These are phyloP conservation scores for Gaultheria prostrata DNA, from an alignment of 148 eudicot genomes.

Conservation along the genomic window DNA sequence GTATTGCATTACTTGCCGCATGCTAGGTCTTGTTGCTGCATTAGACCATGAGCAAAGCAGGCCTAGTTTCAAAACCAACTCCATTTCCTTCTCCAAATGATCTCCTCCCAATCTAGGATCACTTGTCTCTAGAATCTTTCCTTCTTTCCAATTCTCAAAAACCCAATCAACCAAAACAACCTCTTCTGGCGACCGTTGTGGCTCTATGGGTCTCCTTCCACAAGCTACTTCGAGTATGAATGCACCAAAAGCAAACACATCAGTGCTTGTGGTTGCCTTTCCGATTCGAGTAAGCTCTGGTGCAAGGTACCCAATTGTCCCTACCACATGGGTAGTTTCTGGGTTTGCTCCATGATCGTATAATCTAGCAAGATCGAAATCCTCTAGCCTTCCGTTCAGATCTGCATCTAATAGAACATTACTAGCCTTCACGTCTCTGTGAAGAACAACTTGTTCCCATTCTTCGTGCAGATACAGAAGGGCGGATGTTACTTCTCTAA, in stretches of 20 bases:
- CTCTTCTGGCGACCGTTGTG: slow-evolving; percentile 5
- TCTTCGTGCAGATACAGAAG: slow-evolving; percentile 44
- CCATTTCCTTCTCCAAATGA: slow-evolving; percentile 26
- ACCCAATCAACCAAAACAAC: slow-evolving; percentile 33
- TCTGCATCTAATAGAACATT: slow-evolving; percentile 37
- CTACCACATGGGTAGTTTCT: slow-evolving; percentile 39
- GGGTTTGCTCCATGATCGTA: slow-evolving; percentile 45
- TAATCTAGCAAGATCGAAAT: slow-evolving; percentile 41
- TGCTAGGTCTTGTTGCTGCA: slow-evolving; percentile 35
- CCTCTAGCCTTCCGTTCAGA: slow-evolving; percentile 44
- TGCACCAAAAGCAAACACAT: slow-evolving; percentile 38
- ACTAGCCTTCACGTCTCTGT: slow-evolving; percentile 48
- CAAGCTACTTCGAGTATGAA: slow-evolving; percentile 38
- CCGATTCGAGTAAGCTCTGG: slow-evolving; percentile 37
- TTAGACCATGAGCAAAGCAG: slow-evolving; percentile 31
- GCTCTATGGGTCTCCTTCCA: slow-evolving; percentile 35
- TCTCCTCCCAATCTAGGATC: slow-evolving; percentile 33
- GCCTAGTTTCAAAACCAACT: slow-evolving; percentile 34
- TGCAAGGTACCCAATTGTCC: slow-evolving; percentile 43
- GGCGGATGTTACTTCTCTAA: slow-evolving; percentile 39
- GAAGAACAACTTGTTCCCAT: slow-evolving; percentile 49
- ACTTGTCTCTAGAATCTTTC: slow-evolving; percentile 24
- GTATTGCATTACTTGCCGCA: slow-evolving; percentile 40
- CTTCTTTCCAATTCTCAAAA: slow-evolving; percentile 28
- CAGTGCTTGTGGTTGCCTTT: slow-evolving; percentile 38